Base-by-base conservation (phyloP, 352 stramenopile species). In the Peronospora farinosa region DNA sequence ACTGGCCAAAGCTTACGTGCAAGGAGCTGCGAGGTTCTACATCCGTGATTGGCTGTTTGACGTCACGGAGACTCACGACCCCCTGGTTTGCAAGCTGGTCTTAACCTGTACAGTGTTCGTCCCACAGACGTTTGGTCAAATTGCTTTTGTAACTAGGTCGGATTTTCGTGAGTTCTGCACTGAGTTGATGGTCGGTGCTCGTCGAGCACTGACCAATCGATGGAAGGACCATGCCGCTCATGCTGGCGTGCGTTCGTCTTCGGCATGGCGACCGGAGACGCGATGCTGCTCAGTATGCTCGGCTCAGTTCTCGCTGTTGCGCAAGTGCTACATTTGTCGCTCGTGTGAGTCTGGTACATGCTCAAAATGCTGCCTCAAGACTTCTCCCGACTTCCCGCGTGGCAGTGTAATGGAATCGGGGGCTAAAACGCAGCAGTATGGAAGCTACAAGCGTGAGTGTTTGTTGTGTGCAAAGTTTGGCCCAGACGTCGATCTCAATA, bases 31-130 rank as follows among this genome's bases (percentile, higher is more conserved):
- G 53, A 63, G 65, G 25, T 69, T 87, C 37, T 84, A 73, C 42
- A 62, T 88, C 39, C 72, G 76, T 13, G 77, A 90, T 45, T 84
- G 72, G 61, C 56, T 90, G n/a, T 80, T 77, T 41, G 75, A 90
- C 27, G 67, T 88, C 21, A 48, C 65, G 5, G 76, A 88, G 59
- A 83, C 74, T 41, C 57, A 60, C 12, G 77, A 90, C 25, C 53
- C 53, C 8, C 35, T 78, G 54, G 62, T 81, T 6, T 88, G 76
- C 57, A 88, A 84, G 54, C 43, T 90, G 41, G 58, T 90, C 32
- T 47, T 90, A n/a, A 84, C 76, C 27, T 79, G 68, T 33, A 69
- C 61, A 1, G 73, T 78, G 40, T 76, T 73, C 60, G 63, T 86
- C 40, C 73, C 74, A 3, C 36, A 33, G 5, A 41, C 41, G 7